Evolutionary conservation across 345 rosid species (phyloP), one percentile per base, ranked within the genome.

Genomic region (Cochlearia excelsa): DNA sequence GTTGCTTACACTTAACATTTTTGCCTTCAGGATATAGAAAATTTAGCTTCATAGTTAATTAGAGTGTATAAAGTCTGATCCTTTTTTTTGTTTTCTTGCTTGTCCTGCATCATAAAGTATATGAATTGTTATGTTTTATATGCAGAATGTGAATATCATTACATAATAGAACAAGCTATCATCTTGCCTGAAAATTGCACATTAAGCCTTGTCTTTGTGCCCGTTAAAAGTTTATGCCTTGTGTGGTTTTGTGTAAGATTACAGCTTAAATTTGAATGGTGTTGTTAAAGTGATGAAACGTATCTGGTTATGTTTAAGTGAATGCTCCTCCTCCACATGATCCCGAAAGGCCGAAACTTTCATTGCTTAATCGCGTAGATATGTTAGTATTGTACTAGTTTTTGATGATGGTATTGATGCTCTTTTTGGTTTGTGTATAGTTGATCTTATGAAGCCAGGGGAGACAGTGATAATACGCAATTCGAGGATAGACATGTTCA

Each of bases 401-500:
- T 2, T 30, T 42, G 7, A 31, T 51, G n/a, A 8, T 29, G 55
- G 7, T 47, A 5, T 5, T 63, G 51, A 7, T 35, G 31, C 7
- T 9, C 3, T 8, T 1, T 1, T 5, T 10, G 9, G 4, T 38
- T 2, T 70, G 31, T 30, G 46, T 65, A 9, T 77, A 88, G 98
- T 86, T 58, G 98, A 92, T 37, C 41, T 92, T 0, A 72, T 92
- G 93, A 70, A 74, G 65, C 73, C 80, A 0, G 96, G 89, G 1
- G 57, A 75, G 31, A 88, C 96, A 1, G 81, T 92, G 47, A 86
- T 83, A 34, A 71, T 92, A 53, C 86, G 95, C 0, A 92, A 92
- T 66, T 92, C 98, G 1, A 92, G 88, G 87, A 86, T 92, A 44
- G 95, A 84, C 68, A 88, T 92, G 98, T 92, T 92, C 80, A 92